Evolutionary conservation across 176 grass and related monocot genomes (phyloP).

Genomic region (Oryza meyeriana): DNA sequence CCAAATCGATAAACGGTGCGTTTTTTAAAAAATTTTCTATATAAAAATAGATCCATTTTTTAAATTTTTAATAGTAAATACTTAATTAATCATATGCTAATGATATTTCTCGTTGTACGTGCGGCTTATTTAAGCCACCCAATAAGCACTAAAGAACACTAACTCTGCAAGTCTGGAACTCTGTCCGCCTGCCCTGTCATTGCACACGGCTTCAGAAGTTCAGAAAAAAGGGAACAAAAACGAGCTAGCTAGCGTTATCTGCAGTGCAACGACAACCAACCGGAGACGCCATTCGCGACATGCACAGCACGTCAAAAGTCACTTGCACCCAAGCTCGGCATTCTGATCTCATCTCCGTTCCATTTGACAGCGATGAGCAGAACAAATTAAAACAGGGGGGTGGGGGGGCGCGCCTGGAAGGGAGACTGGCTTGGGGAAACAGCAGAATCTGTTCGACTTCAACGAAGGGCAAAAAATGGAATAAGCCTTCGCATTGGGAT

Average conservation of each 20-base stretch:
- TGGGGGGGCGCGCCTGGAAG: neutral
- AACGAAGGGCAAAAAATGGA: neutral
- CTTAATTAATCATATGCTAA: too few species aligned
- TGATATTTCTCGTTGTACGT: too few species aligned
- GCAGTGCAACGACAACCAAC: neutral
- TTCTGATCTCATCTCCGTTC: too few species aligned
- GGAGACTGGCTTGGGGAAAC: too few species aligned
- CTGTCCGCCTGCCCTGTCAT: neutral
- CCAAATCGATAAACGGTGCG: too few species aligned
- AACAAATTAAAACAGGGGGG: neutral
- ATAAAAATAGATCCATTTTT: too few species aligned
- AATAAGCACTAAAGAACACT: too few species aligned
- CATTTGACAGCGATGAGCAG: neutral
- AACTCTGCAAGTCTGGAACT: too few species aligned
- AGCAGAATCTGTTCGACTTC: neutral
- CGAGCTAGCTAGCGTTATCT: neutral
- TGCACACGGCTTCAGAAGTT: neutral
- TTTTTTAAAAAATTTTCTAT: too few species aligned
- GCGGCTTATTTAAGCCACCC: too few species aligned
- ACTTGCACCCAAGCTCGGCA: too few species aligned
- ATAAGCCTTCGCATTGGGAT: neutral
- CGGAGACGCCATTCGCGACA: neutral
- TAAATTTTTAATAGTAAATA: too few species aligned
- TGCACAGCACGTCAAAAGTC: neutral
- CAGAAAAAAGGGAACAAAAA: neutral